Base-by-base conservation (phyloP, 2,329 filamentous ascomycete species). In the Neurospora sp. region DNA sequence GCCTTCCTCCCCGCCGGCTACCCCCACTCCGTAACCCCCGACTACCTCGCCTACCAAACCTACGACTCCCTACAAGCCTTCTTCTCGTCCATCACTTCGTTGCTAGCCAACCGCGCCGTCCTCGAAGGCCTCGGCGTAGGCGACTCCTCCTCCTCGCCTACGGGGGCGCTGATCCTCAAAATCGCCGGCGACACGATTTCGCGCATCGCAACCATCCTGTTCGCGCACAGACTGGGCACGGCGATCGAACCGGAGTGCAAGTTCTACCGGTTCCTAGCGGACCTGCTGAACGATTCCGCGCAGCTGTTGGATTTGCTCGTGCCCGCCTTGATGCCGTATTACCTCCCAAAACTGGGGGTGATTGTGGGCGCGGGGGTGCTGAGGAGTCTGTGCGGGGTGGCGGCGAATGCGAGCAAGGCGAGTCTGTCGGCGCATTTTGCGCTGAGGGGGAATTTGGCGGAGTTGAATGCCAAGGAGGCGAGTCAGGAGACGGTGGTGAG, bases 401-500 rank as follows among this genome's bases (percentile, higher is more conserved):
- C 95, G 0, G 95, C 93, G 0, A 93, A 92, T 12, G 93, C 92
- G 69, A 91, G 92, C 73, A 98, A 98, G 80, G 95, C 95, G 1
- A 94, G 91, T 72, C 81, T 99, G 74, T 96, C 92, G 77, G 91
- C 92, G 11, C 96, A 99, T 80, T 98, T 99, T 83, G 93, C 95
- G 8, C 88, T 85, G 74, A 89, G 89, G 77, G 92, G 93, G 43
- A 98, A 97, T 78, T 81, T 98, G 65, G 95, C 92, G 1, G 95
- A 98, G 79, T 84, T 99, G 70, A 98, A 97, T 81, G 94, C 95
- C 70, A 89, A 97, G 86, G 95, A 98, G 78, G 93, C 93, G 12
- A 96, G 92, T 74, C 96, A 98, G 81, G 96, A 98, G 81, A 98
- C 95, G 0, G 89, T 97, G 23, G 92, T 99, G 70, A 95, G 92